Evolutionary conservation across 768 basidiomycete species (phyloP), one percentile per base, ranked within the genome.

Genomic region (Crassisporium funariophilum): DNA sequence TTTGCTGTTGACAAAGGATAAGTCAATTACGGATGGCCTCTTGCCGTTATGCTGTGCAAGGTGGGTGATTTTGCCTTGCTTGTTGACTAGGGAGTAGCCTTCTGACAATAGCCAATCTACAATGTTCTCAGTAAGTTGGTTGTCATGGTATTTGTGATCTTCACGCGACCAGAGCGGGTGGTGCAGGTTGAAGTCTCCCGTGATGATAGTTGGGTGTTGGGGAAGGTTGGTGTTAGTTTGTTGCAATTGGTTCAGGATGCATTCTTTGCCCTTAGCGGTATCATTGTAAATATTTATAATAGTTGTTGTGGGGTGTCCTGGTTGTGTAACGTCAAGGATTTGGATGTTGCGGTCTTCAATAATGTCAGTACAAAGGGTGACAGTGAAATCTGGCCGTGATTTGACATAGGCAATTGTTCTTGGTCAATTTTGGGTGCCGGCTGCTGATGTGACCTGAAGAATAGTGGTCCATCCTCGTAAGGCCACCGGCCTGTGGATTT

Each of bases 241-340:
- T n/a, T n/a, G n/a, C 3, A 47, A 13, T 25, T 29, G 4, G 13
- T 50, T 45, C 5, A 59, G 48, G 13, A 42, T 39, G 31, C 52
- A 37, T n/a, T 12, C 19, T 15, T 38, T 15, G 17, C 24, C 11
- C 2, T 22, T 16, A 19, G 43, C 31, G 11, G 56, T 37, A 44
- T 60, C 55, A 21, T 64, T 65, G 49, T 64, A 64, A 1, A 64
- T 34, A 20, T 65, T 64, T n/a, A 62, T 49, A 8, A 56, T 50
- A 0, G 53, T 56, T 12, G 40, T 54, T 1, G 56, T 51, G 0
- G 48, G 50, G 2, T 56, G 49, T n/a, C n/a, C n/a, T 3, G 47
- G 49, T 36, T 61, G 59, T 4, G 35, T 16, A 19, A 65, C 49
- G 20, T 63, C 57, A 1, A 65, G 42, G 1, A 63, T 33, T 40